Evolutionary conservation across 345 rosid genomes (phyloP).

Genomic region (Psidium friedrichsthalianum): DNA sequence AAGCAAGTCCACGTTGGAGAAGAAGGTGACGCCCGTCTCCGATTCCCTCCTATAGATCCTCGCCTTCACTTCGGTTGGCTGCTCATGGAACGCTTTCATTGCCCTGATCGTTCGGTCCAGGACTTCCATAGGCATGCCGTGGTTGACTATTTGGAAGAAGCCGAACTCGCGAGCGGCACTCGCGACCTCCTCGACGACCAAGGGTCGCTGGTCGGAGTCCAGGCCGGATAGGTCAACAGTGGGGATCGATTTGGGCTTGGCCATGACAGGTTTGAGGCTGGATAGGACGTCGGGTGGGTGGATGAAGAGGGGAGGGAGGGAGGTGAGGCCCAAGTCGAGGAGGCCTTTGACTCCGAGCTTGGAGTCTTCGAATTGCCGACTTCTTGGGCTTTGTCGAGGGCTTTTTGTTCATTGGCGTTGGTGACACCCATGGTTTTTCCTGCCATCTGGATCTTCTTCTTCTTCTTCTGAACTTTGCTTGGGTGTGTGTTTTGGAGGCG

Average conservation of each 20-base stretch:
- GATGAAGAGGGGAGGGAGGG: conserved; percentile 36
- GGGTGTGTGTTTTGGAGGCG: not conserved
- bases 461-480: not conserved
- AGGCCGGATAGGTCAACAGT: conserved; percentile 29
- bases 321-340: conserved; percentile 28
- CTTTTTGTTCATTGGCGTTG: not conserved
- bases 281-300: conserved; percentile 30
- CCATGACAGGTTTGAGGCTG: conserved; percentile 1
- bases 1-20: conserved; percentile 33
- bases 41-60: conserved; percentile 11
- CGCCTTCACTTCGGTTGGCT: conserved; percentile 25
- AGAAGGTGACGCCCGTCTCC: conserved; percentile 15
- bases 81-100: conserved; percentile 20
- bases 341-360: conserved; percentile 44
- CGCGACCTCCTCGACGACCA: conserved; percentile 17
- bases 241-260: conserved; percentile 11
- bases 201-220: conserved; percentile 14
- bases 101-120: conserved; percentile 17
- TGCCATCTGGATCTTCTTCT: not conserved
- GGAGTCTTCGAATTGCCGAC: conserved; percentile 28
- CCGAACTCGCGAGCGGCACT: conserved; percentile 26
- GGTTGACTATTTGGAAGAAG: conserved; percentile 43
- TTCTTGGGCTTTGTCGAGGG: conserved; percentile 17
- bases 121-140: conserved; percentile 26
- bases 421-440: not conserved